These are phyloP conservation scores for Yamadazyma kanchanaburiensis DNA, from an alignment of 1,139 yeast genomes.

Conservation along the genomic window DNA sequence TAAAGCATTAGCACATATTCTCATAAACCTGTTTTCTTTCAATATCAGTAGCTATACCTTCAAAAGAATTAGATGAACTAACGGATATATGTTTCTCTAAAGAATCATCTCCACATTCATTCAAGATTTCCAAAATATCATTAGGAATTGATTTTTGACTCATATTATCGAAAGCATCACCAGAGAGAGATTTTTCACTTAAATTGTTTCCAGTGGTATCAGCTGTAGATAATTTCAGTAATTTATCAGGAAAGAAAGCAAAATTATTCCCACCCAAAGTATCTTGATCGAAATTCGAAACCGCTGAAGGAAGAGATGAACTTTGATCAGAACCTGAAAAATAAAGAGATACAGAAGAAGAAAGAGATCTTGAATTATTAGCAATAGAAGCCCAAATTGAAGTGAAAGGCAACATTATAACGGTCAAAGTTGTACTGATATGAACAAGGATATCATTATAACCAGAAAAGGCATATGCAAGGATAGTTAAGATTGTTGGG, in stretches of 20 bases:
- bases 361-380: slow-evolving; percentile 27
- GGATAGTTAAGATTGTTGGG: slow-evolving; percentile 67
- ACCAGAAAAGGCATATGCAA: slow-evolving; percentile 34
- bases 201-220: slow-evolving; percentile 1
- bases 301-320: slow-evolving; percentile 9
- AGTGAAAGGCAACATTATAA: slow-evolving; percentile 73
- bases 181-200: background rate
- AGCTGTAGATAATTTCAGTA: slow-evolving; percentile 11
- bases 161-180: slow-evolving; percentile 3
- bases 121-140: slow-evolving; percentile 12
- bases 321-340: slow-evolving; percentile 8
- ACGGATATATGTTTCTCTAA: slow-evolving; percentile 2
- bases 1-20: too few relatives aligned
- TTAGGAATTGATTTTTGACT: slow-evolving; percentile 10
- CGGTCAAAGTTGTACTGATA: slow-evolving; percentile 32
- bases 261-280: slow-evolving; percentile 12
- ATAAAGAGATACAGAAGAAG: slow-evolving; percentile 7
- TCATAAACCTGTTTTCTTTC: background rate
- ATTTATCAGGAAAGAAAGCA: slow-evolving; percentile 19
- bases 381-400: slow-evolving; percentile 84
- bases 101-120: slow-evolving; percentile 6
- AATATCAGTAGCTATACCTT: background rate
- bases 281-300: slow-evolving; percentile 8
- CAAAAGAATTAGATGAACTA: slow-evolving; percentile 1
- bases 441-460: slow-evolving; percentile 17